phyloP scores from a whole-genome alignment of 1,284 basidiomycete genomes.

The Fomes fomentarius region DNA sequence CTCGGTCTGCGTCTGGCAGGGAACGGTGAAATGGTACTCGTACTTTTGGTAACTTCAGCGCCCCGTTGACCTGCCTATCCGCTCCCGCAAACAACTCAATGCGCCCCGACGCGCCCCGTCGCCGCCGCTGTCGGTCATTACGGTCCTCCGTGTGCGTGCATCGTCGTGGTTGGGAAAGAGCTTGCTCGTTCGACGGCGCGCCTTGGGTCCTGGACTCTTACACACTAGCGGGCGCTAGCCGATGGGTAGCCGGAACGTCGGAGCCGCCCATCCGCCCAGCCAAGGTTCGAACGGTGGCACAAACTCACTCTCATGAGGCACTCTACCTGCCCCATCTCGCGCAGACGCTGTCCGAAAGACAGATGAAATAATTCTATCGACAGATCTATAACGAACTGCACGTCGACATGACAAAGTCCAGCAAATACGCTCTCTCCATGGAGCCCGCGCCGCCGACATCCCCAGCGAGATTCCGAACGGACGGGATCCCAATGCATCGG shows the following conservation, averaged over 20 bases:
- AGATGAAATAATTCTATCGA: not conserved
- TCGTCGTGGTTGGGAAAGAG: not conserved
- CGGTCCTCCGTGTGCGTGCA: constrained; percentile 4
- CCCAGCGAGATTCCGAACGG: not conserved
- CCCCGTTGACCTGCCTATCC: constrained; percentile 15
- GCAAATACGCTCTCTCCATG: not conserved
- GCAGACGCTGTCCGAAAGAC: not conserved
- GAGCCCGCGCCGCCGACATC: not conserved
- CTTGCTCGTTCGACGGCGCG: not conserved
- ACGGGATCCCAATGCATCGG: constrained; percentile 18
- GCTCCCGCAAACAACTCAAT: constrained; percentile 13
- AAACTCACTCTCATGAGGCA: not conserved
- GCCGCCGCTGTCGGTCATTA: not conserved
- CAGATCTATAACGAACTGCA: not conserved
- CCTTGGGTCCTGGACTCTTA: not conserved
- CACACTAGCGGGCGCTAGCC: not conserved
- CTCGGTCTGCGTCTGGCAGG: constrained; percentile 10
- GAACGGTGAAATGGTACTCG: constrained; percentile 25
- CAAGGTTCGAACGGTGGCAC: not conserved
- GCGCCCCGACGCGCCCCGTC: not conserved
- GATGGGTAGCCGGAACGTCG: not conserved
- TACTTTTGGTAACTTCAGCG: constrained; percentile 12
- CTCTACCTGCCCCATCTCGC: not conserved
- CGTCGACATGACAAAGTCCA: not conserved
- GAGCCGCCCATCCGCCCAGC: not conserved